Conservation (phyloP, 1,284 basidiomycete species). For the Albatrellus sp. region DNA sequence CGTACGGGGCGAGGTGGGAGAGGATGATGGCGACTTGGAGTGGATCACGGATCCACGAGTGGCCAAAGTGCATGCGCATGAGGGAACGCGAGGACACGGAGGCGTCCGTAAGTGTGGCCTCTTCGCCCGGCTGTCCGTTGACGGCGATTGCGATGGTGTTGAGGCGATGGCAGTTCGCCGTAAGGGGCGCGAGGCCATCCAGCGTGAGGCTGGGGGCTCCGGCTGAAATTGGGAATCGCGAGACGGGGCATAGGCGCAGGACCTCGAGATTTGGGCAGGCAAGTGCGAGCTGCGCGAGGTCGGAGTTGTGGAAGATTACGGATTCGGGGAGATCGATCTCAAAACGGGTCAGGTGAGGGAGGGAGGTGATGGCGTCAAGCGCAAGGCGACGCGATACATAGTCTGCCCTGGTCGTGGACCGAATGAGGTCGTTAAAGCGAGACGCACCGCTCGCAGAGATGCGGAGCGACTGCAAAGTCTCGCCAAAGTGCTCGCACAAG, state of each 20-base stretch:
- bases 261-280: constrained; percentile 56
- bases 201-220: constrained; percentile 43
- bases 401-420: constrained; percentile 51
- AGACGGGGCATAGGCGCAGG: constrained; percentile 50
- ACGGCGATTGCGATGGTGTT: constrained; percentile 55
- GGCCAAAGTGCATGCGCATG: constrained; percentile 54
- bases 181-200: constrained; percentile 47
- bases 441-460: constrained; percentile 50
- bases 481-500: constrained; percentile 47
- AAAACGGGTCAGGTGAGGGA: constrained; percentile 42
- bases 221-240: constrained; percentile 41
- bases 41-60: constrained; percentile 58
- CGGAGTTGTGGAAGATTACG: constrained; percentile 44
- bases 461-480: constrained; percentile 44
- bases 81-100: constrained; percentile 49
- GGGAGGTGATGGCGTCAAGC: constrained; percentile 40
- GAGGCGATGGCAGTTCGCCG: constrained; percentile 41
- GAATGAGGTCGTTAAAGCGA: constrained; percentile 52
- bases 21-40: constrained; percentile 56
- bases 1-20: constrained; percentile 59
- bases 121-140: constrained; percentile 33
- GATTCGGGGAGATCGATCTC: constrained; percentile 70
- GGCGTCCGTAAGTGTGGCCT: constrained; percentile 31
- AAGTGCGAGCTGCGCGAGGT: constrained; percentile 42
- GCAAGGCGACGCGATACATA: constrained; percentile 34